phyloP scores from a whole-genome alignment of 2,329 filamentous ascomycete genomes.

The Cladosporium sp. region DNA sequence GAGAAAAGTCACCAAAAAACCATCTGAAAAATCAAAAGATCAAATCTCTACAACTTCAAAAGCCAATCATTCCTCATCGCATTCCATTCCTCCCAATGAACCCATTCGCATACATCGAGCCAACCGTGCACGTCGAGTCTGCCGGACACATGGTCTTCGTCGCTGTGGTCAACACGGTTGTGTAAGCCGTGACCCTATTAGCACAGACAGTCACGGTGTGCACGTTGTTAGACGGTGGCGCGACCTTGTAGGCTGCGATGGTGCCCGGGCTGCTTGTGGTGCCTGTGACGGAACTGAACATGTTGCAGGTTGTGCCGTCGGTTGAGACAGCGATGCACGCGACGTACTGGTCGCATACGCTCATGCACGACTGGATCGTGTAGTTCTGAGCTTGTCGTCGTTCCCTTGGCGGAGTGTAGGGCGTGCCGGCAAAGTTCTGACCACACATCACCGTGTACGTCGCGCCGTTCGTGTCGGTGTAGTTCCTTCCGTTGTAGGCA shows the following conservation, averaged over 20 bases:
- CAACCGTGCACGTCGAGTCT: slow-evolving; percentile 10
- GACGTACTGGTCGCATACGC: slow-evolving; percentile 7
- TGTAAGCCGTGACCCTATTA: slow-evolving; percentile 6
- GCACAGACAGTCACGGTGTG: slow-evolving; percentile 18
- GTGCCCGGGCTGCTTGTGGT: background rate
- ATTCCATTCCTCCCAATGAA: background rate
- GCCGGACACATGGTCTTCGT: slow-evolving; percentile 18
- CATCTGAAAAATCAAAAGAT: too few species aligned
- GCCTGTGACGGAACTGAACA: slow-evolving; percentile 13
- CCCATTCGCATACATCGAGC: background rate
- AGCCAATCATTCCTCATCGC: background rate
- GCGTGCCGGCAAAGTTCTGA: slow-evolving; percentile 14
- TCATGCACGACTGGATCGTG: slow-evolving; percentile 12
- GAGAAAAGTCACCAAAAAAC: too few species aligned
- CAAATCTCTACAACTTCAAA: background rate
- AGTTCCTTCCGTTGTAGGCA: slow-evolving; percentile 15
- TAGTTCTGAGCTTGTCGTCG: background rate
- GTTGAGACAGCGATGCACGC: slow-evolving; percentile 9
- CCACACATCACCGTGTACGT: slow-evolving; percentile 16
- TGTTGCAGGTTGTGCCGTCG: slow-evolving; percentile 3
- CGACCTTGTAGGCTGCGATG: slow-evolving; percentile 12
- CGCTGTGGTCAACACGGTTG: slow-evolving; percentile 18
- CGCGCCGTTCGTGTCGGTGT: slow-evolving; percentile 14
- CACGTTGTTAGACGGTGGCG: slow-evolving; percentile 1
- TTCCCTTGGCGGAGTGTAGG: slow-evolving; percentile 1